Evolutionary conservation across 148 eudicot genomes (phyloP).

Genomic region (Nepenthes gracilis): DNA sequence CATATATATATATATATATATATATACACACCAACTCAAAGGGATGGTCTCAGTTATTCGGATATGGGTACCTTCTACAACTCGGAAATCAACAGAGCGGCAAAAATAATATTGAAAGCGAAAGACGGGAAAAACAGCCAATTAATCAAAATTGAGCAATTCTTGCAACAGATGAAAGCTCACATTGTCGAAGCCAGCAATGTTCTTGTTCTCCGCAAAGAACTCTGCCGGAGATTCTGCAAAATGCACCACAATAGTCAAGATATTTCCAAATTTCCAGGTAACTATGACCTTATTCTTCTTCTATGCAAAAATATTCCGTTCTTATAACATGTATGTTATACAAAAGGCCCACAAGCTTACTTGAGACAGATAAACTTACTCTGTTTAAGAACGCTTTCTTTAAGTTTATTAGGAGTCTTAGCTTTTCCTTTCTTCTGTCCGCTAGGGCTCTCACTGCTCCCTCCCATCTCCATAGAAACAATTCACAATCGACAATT

Average conservation of each 20-base stretch:
- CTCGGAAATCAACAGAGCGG: too few species aligned
- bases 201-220: constrained; percentile 92
- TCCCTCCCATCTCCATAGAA: constrained; percentile 32
- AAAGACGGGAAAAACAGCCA: too few species aligned
- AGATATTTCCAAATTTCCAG: background rate
- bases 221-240: constrained; percentile 98
- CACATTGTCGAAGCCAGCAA: constrained; percentile 97
- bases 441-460: constrained; percentile 50
- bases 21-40: too few species aligned
- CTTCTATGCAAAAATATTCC: too few species aligned
- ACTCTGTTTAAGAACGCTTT: constrained; percentile 86
- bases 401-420: constrained; percentile 54
- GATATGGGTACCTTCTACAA: too few species aligned
- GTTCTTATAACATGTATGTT: too few species aligned
- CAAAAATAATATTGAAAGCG: too few species aligned
- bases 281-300: background rate
- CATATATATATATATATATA: too few species aligned
- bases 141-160: too few species aligned
- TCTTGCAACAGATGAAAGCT: constrained; percentile 6
- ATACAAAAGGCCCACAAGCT: background rate
- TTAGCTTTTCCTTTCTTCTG: constrained; percentile 56
- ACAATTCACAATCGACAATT: background rate
- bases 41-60: too few species aligned
- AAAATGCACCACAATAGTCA: background rate
- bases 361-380: constrained; percentile 1